Conservation (phyloP, 306 rosid species). For the Glycine latifolia region DNA sequence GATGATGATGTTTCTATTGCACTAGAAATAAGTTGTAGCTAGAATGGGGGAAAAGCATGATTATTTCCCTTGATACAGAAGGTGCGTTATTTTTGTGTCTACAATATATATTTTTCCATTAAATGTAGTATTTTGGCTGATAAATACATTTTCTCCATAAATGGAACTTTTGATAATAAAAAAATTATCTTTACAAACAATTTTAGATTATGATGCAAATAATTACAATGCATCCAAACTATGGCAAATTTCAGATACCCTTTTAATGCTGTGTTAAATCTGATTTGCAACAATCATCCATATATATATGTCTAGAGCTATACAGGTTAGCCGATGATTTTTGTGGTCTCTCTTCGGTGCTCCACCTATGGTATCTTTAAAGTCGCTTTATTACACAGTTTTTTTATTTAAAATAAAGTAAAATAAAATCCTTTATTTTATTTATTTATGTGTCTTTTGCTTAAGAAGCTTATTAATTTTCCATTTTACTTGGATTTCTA, state of each 20-base stretch:
- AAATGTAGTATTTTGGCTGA: neutral
- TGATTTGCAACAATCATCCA: too few relatives aligned
- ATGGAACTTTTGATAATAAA: neutral
- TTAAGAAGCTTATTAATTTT: neutral
- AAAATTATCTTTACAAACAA: neutral
- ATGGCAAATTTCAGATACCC: neutral
- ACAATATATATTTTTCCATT: neutral
- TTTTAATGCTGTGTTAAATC: neutral
- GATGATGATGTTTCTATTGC: constrained; percentile 9
- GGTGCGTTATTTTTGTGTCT: constrained; percentile 26
- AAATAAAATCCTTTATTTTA: too few relatives aligned
- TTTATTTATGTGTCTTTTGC: neutral
- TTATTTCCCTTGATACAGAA: constrained; percentile 18
- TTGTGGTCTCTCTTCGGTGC: too few relatives aligned
- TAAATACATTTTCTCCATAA: neutral
- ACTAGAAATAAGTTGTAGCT: neutral
- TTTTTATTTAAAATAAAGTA: too few relatives aligned
- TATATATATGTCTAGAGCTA: too few relatives aligned
- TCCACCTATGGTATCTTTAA: too few relatives aligned
- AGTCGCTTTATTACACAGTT: neutral
- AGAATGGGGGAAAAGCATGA: too few relatives aligned
- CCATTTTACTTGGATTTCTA: neutral
- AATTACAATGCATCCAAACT: neutral
- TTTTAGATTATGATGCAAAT: constrained; percentile 25
- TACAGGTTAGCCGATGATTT: too few relatives aligned